Evolutionary conservation across 768 basidiomycete species (phyloP), one percentile per base, ranked within the genome.

Genomic region (Fomitopsis serialis): DNA sequence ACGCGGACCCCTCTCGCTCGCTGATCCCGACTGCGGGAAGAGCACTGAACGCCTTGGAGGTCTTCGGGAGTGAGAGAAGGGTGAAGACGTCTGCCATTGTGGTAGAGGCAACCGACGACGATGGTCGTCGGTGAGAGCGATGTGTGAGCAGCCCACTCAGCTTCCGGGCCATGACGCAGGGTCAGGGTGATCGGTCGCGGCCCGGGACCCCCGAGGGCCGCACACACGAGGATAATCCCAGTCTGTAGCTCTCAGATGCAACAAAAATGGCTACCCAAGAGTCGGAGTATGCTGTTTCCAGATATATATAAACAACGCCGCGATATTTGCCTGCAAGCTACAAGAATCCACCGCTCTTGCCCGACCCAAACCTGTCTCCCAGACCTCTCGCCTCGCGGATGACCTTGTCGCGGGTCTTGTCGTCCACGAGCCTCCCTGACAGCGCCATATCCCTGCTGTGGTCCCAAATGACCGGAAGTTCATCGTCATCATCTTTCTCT

Each of bases 381-480:
- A 98, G 73, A 6, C 85, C 83, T 56, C 80, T 83, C 11, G 93
- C 87, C 58, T 98, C 94, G 53, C 77, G 79, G 62, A 98, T 76
- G 67, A 92, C 75, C 63, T 83, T 84, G 51, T 79, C 76, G 56
- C 96, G 77, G 64, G 89, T 85, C 43, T 75, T 78, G 55, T 97
- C 95, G 62, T 92, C 93, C 90, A 99, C 89, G 27, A 97, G 74
- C 47, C 90, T 74, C 13, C 96, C 95, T 1, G 85, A 85, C 3
- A 96, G 61, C 2, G 79, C 79, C 94, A 99, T 97, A 68, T 96
- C 92, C 25, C 93, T 77, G 34, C 82, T 74, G 62, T 91, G 92
- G 61, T 99, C 96, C 96, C 96, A 98, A 24, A 98, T 91, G 0
- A 64, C 85, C 0, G 81, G 71, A 0, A 78, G 72, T 29, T 81